Evolutionary conservation across 129 eudicot genomes (phyloP).

Genomic region (Apium graveolens): DNA sequence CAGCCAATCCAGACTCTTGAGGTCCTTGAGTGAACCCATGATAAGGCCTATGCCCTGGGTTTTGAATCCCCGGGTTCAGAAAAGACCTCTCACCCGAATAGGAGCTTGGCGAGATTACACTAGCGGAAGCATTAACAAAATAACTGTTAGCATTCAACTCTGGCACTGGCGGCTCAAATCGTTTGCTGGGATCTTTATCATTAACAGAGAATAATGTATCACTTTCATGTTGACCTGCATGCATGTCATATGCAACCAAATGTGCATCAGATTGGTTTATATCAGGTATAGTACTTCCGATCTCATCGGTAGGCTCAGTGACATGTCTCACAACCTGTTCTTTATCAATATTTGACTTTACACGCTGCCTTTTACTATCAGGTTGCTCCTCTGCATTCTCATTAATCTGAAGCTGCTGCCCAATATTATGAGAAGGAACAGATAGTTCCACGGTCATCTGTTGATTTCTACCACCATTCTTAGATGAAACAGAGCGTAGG

Average conservation of each 20-base stretch:
- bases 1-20: slow-evolving; percentile 17
- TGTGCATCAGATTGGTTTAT: slow-evolving; percentile 6
- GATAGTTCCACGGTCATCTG: slow-evolving; percentile 15
- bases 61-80: slow-evolving; percentile 32
- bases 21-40: slow-evolving; percentile 13
- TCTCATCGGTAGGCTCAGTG: neutral
- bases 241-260: slow-evolving; percentile 9
- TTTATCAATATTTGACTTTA: slow-evolving; percentile 17
- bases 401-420: slow-evolving; percentile 16
- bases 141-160: slow-evolving; percentile 11
- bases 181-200: slow-evolving; percentile 14
- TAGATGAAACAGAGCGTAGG: slow-evolving; percentile 58
- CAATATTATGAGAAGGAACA: slow-evolving; percentile 10
- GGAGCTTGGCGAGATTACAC: slow-evolving; percentile 2
- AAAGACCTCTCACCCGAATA: slow-evolving; percentile 2
- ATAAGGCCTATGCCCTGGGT: slow-evolving; percentile 20
- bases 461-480: slow-evolving; percentile 35
- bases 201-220: slow-evolving; percentile 21
- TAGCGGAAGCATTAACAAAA: slow-evolving; percentile 19
- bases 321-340: slow-evolving; percentile 22
- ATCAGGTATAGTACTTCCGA: neutral
- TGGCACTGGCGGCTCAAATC: slow-evolving; percentile 22
- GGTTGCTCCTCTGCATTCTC: slow-evolving; percentile 17
- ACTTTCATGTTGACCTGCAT: slow-evolving; percentile 19
- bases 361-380: slow-evolving; percentile 25